phyloP scores from a whole-genome alignment of 495 filamentous ascomycete genomes.

The Immersiella caudata region DNA sequence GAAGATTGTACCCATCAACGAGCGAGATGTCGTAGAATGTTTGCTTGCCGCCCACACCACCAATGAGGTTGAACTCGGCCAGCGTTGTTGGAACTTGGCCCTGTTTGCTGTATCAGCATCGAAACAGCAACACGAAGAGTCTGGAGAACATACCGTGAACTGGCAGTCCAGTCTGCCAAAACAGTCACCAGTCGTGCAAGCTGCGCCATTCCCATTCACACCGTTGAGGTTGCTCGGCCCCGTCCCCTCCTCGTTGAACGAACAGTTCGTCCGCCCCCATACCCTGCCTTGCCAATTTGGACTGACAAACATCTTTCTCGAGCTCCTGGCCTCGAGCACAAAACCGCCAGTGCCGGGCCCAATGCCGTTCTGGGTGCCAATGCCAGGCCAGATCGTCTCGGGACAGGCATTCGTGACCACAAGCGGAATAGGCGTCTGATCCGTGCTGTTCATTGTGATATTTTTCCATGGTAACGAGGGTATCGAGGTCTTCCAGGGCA shows the following conservation, averaged over 20 bases:
- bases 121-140: background rate
- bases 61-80: slow-evolving; percentile 73
- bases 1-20: slow-evolving; percentile 83
- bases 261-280: slow-evolving; percentile 84
- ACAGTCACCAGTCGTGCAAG: slow-evolving; percentile 78
- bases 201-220: slow-evolving; percentile 56
- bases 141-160: slow-evolving; percentile 55
- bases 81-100: slow-evolving; percentile 69
- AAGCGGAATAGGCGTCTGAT: slow-evolving; percentile 48
- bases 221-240: slow-evolving; percentile 51
- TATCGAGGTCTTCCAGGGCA: background rate
- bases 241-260: slow-evolving; percentile 61
- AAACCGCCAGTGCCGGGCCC: slow-evolving; percentile 66
- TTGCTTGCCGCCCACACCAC: slow-evolving; percentile 57
- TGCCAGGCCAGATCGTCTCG: slow-evolving; percentile 71
- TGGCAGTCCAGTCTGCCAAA: slow-evolving; percentile 65
- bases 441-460: slow-evolving; percentile 16
- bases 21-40: slow-evolving; percentile 84
- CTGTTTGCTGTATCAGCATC: slow-evolving; percentile 31
- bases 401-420: slow-evolving; percentile 66
- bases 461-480: background rate
- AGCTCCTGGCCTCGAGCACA: slow-evolving; percentile 55
- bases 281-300: slow-evolving; percentile 76
- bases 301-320: slow-evolving; percentile 58
- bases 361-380: slow-evolving; percentile 66